Percentiles rank a stretch among this genome's conserved stretches.
These are phyloP conservation scores for Novymonas esmeraldas DNA, from an alignment of 208 protist species.

Conservation along the genomic window DNA sequence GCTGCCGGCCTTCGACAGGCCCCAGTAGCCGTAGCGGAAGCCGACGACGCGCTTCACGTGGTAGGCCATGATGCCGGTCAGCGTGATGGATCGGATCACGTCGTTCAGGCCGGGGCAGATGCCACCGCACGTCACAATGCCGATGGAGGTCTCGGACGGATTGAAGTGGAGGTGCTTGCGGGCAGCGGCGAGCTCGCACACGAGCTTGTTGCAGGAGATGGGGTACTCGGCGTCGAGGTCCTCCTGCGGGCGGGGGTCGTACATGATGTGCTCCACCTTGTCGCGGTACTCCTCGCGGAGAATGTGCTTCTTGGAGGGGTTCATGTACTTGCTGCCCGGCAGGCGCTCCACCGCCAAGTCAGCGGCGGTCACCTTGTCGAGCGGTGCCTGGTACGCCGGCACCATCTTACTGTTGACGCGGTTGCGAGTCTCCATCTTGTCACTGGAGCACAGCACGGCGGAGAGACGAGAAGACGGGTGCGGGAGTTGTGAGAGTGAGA, in stretches of 20 bases:
- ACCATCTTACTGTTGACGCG: conserved; percentile 37
- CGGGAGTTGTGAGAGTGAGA: too few species aligned
- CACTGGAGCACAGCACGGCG: not conserved
- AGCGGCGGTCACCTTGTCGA: conserved; percentile 60
- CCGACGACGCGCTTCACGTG: conserved; percentile 92
- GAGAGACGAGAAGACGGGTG: not conserved
- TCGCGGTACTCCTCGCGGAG: conserved; percentile 73
- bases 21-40: conserved; percentile 93
- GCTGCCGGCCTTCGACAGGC: conserved; percentile 87
- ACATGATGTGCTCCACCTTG: conserved; percentile 88
- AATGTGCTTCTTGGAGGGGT: conserved; percentile 85
- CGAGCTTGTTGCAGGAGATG: conserved; percentile 68
- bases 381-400: conserved; percentile 43
- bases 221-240: conserved; percentile 58
- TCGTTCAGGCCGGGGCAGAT: conserved; percentile 97
- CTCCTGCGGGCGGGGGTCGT: conserved; percentile 78
- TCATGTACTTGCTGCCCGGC: conserved; percentile 68
- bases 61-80: conserved; percentile 80
- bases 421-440: conserved; percentile 12
- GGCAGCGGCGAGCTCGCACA: conserved; percentile 80
- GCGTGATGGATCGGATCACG: conserved; percentile 93
- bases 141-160: conserved; percentile 84
- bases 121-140: conserved; percentile 95
- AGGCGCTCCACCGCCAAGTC: conserved; percentile 85
- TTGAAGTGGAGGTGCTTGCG: conserved; percentile 91